Evolutionary conservation across 306 rosid genomes (phyloP).

Genomic region (Lathyrus aphaca): DNA sequence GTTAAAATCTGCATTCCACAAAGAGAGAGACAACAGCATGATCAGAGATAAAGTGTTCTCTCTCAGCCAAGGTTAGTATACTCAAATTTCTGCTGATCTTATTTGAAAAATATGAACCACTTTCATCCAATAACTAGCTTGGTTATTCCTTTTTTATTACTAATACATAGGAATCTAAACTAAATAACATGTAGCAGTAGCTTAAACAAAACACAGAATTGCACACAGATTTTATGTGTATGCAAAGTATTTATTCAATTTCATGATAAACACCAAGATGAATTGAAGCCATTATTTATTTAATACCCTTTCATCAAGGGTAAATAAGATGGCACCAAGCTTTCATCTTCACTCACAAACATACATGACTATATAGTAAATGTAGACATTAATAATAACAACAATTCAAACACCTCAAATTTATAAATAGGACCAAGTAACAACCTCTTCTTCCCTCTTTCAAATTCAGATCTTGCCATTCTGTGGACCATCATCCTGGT

Average conservation of each 20-base stretch:
- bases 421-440: neutral
- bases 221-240: neutral
- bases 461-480: slow-evolving; percentile 18
- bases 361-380: neutral
- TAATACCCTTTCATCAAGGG: slow-evolving; percentile 20
- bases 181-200: neutral
- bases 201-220: neutral
- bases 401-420: neutral
- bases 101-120: too few species aligned
- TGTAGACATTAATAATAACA: neutral
- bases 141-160: too few species aligned
- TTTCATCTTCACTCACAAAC: slow-evolving; percentile 18
- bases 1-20: too few species aligned
- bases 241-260: slow-evolving; percentile 29
- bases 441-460: slow-evolving; percentile 8
- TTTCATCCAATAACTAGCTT: too few species aligned
- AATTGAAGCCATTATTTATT: slow-evolving; percentile 35
- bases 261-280: slow-evolving; percentile 6
- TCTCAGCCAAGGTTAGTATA: too few species aligned
- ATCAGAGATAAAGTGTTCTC: too few species aligned
- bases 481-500: slow-evolving; percentile 33
- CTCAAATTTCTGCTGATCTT: too few species aligned
- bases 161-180: too few species aligned
- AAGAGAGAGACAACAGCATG: too few species aligned
- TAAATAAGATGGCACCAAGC: slow-evolving; percentile 17